Conservation (phyloP, 306 rosid genomes). For the Styphnolobium japonicum region DNA sequence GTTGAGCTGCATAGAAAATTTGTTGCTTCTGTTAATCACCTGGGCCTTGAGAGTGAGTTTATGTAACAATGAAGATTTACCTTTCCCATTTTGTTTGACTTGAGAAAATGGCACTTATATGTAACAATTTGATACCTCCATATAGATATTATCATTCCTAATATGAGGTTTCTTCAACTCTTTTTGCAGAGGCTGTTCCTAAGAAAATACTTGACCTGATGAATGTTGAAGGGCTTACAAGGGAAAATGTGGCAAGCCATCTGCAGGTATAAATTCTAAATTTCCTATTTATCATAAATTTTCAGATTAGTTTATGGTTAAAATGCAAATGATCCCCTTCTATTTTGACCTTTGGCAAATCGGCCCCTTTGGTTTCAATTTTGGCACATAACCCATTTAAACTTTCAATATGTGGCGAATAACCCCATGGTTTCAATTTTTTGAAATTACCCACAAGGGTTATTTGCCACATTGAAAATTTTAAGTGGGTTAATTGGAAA, state of each 20-base stretch:
- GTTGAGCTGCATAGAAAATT: slow-evolving; percentile 70
- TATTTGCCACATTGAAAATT: no score
- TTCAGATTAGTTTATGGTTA: background rate
- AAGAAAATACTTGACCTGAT: slow-evolving; percentile 81
- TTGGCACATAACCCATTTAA: no score
- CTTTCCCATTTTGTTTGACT: slow-evolving; percentile 11
- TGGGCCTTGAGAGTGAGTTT: slow-evolving; percentile 77
- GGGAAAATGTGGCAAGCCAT: slow-evolving; percentile 95
- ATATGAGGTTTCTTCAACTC: slow-evolving; percentile 6
- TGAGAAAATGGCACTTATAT: background rate
- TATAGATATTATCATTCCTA: slow-evolving; percentile 1
- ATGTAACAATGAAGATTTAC: background rate
- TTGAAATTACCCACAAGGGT: no score
- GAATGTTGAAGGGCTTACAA: slow-evolving; percentile 85
- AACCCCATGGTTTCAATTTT: no score
- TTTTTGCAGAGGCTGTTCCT: slow-evolving; percentile 75
- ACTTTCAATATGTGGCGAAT: no score
- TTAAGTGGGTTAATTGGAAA: no score
- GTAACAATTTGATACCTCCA: background rate
- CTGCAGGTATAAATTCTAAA: slow-evolving; percentile 61
- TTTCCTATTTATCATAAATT: background rate
- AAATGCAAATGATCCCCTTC: background rate
- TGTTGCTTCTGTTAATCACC: slow-evolving; percentile 61
- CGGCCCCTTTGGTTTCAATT: background rate
- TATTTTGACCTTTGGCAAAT: background rate